phyloP scores from a whole-genome alignment of 1,284 basidiomycete species.

The Trichosporon sp. region DNA sequence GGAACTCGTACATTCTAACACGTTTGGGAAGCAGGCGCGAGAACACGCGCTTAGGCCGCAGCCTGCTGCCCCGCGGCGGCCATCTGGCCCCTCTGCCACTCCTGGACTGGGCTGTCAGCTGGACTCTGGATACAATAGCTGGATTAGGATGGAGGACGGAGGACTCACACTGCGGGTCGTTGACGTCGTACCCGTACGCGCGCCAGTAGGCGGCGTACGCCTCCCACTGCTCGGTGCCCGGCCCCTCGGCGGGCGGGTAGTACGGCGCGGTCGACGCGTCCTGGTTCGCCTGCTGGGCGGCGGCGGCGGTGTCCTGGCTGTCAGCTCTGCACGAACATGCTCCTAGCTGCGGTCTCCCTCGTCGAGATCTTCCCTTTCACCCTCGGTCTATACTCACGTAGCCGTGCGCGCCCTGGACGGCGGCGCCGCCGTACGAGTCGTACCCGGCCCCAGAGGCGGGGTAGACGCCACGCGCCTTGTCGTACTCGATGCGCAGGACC shows the following conservation, averaged over 20 bases:
- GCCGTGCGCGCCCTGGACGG: constrained; percentile 64
- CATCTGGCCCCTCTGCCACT: constrained; percentile 46
- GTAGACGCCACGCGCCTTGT: constrained; percentile 58
- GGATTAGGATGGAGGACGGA: neutral
- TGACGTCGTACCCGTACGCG: constrained; percentile 83
- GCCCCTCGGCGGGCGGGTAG: constrained; percentile 48
- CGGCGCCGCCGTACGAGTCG: constrained; percentile 52
- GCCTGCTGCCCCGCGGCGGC: constrained; percentile 1
- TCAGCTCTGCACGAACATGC: constrained; percentile 56
- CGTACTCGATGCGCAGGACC: constrained; percentile 78
- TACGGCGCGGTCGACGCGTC: constrained; percentile 43
- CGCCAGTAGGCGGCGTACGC: constrained; percentile 56
- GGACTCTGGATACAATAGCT: neutral
- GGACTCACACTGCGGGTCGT: constrained; percentile 52
- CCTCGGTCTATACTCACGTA: constrained; percentile 67
- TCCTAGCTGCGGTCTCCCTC: too few relatives aligned
- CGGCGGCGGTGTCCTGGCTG: constrained; percentile 28
- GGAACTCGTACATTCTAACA: neutral
- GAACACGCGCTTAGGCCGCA: neutral
- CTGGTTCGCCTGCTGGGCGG: constrained; percentile 53
- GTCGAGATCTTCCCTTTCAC: too few relatives aligned
- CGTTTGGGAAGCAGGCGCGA: neutral
- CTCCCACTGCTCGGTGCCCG: constrained; percentile 47
- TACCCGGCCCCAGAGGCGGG: constrained; percentile 51
- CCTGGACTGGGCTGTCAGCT: constrained; percentile 34